Evolutionary conservation across 2,329 filamentous ascomycete species (phyloP).

Genomic region (Penicillium sclerotiorum): DNA sequence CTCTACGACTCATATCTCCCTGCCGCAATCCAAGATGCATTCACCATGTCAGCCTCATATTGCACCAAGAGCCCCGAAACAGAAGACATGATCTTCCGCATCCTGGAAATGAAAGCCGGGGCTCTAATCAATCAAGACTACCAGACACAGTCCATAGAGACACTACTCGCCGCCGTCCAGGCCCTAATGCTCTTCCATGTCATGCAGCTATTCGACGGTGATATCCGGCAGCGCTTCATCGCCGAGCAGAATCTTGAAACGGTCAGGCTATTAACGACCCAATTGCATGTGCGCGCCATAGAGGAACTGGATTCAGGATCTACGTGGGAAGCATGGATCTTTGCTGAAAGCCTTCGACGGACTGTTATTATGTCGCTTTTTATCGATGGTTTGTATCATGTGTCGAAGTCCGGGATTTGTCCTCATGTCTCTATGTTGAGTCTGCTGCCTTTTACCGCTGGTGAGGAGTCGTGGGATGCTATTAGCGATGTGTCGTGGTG

Average conservation of each 20-base stretch:
- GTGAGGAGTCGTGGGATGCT: slow-evolving; percentile 2
- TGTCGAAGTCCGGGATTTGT: slow-evolving; percentile 8
- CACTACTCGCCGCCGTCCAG: slow-evolving; percentile 8
- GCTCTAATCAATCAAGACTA: not conserved
- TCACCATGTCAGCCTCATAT: slow-evolving; percentile 13
- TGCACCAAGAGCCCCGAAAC: slow-evolving; percentile 9
- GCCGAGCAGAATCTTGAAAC: slow-evolving; percentile 12
- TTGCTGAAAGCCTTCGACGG: slow-evolving; percentile 15
- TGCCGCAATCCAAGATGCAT: slow-evolving; percentile 16
- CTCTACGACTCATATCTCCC: slow-evolving; percentile 16
- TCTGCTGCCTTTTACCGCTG: slow-evolving; percentile 9
- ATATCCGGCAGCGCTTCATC: slow-evolving; percentile 12
- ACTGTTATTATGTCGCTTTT: slow-evolving; percentile 14
- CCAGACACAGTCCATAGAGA: not conserved
- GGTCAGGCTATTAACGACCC: slow-evolving; percentile 6
- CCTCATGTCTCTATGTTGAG: slow-evolving; percentile 1
- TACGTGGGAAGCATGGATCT: slow-evolving; percentile 17
- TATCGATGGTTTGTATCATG: slow-evolving; percentile 9
- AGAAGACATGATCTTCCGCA: slow-evolving; percentile 10
- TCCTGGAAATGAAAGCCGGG: slow-evolving; percentile 8
- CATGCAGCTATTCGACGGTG: slow-evolving; percentile 19
- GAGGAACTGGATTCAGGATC: not conserved
- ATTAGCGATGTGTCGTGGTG: slow-evolving; percentile 6
- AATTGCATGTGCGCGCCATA: slow-evolving; percentile 8
- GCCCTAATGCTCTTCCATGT: slow-evolving; percentile 10